Evolutionary conservation across 1,284 basidiomycete genomes (phyloP), one percentile per base, ranked within the genome.

Genomic region (Kalmanozyma brasiliensis): DNA sequence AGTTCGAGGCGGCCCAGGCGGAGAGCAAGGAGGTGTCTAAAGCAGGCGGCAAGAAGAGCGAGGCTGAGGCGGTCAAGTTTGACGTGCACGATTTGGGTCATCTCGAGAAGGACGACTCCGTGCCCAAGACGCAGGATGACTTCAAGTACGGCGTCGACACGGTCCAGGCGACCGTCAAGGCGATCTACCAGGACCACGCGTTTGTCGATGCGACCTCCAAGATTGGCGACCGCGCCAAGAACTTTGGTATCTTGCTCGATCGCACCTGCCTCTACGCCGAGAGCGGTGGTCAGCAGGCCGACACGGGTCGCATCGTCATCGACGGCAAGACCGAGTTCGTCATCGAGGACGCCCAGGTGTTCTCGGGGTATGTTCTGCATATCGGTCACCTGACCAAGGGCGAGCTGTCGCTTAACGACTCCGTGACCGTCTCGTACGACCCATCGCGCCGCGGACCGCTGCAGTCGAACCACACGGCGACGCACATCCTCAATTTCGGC

Each of bases 191-290:
- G 82, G 86, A 89, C 75, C 91, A 90, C 79, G 83, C 87, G 20
- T 98, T 98, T 84, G 87, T 71, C 32, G 32, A 40, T 10, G 52
- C 59, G 30, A 58, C 71, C 4, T 35, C 23, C 37, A 63, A 66
- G 52, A 44, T 90, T 0, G 55, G 78, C 29, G 84, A 86, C 36
- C 48, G 52, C 20, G 87, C 86, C 64, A 84, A 87, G 24, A 84
- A 86, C 13, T 92, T 98, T 79, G 96, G 95, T 53, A 81, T 99
- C 56, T 82, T 99, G 34, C 88, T 99, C 49, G 93, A 98, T 84
- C 87, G 87, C 56, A 98, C 95, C n/a, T 93, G 90, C 84, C 96
- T 98, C 83, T 99, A 98, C 77, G 95, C 95, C 24, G 95, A 99
- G 85, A 88, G 92, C 45, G 95, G 95, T 82, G 96, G 95, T 36